phyloP scores from a whole-genome alignment of 2,329 filamentous ascomycete species.

The Exophiala viscosa region DNA sequence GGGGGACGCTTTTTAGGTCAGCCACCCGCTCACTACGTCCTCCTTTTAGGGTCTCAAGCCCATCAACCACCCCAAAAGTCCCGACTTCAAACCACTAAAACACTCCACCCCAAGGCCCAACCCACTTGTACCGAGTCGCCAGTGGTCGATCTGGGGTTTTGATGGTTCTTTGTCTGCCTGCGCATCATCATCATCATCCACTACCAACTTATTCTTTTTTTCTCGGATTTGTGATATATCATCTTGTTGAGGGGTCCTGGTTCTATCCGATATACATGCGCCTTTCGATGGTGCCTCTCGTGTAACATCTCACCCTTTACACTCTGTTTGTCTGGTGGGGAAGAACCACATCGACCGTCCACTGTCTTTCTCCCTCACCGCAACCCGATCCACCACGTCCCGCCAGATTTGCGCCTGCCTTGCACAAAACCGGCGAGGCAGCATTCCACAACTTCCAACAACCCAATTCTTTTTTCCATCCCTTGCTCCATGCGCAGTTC shows the following conservation, averaged over 20 bases:
- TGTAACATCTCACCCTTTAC: constrained; percentile 9
- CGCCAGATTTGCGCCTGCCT: constrained; percentile 24
- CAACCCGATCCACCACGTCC: constrained; percentile 15
- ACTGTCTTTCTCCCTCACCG: constrained; percentile 17
- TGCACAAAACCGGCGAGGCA: constrained; percentile 27
- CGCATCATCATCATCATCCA: constrained; percentile 18
- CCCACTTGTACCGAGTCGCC: neutral
- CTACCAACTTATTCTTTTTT: constrained; percentile 3
- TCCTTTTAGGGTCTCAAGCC: neutral
- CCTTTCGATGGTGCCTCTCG: constrained; percentile 6
- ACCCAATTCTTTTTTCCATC: constrained; percentile 24
- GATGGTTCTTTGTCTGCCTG: constrained; percentile 19
- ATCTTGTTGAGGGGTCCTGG: constrained; percentile 15
- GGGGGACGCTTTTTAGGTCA: neutral
- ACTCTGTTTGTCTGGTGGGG: constrained; percentile 6
- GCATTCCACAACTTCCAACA: constrained; percentile 32
- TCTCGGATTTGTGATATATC: constrained; percentile 22
- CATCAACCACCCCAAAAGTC: neutral
- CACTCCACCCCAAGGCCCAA: neutral
- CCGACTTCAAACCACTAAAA: neutral
- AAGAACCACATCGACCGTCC: constrained; percentile 2
- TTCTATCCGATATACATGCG: constrained; percentile 18
- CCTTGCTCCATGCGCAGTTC: constrained; percentile 29
- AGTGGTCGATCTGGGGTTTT: constrained; percentile 11
- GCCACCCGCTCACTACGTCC: neutral